phyloP scores from a whole-genome alignment of 352 stramenopile genomes.

The Phytophthora sansomeana region DNA sequence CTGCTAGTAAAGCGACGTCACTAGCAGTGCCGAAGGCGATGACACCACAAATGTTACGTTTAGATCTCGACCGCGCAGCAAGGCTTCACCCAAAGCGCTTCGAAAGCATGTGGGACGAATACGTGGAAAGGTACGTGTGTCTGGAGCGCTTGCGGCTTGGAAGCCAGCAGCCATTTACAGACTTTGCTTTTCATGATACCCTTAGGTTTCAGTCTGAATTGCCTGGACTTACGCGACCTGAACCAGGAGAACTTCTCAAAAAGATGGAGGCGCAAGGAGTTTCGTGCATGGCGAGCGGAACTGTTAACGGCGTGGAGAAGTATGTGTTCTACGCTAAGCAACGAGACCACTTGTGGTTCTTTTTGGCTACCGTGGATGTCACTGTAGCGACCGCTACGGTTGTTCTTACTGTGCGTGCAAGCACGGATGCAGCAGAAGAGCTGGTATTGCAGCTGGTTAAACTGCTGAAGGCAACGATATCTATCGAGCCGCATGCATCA shows the following conservation, averaged over 20 bases:
- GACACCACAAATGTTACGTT: conserved; percentile 9
- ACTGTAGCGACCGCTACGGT: conserved; percentile 46
- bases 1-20: conserved; percentile 17
- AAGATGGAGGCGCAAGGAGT: conserved; percentile 57
- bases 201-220: conserved; percentile 46
- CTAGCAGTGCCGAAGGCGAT: conserved; percentile 21
- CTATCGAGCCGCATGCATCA: conserved; percentile 5
- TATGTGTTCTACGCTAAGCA: conserved; percentile 84
- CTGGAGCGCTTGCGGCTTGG: too few relatives aligned
- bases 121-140: conserved; percentile 68
- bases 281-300: conserved; percentile 79
- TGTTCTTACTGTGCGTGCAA: conserved; percentile 54
- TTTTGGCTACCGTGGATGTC: conserved; percentile 64
- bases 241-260: conserved; percentile 43
- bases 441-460: conserved; percentile 58
- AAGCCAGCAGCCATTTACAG: neutral
- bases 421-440: conserved; percentile 52
- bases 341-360: conserved; percentile 50
- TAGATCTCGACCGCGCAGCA: conserved; percentile 54
- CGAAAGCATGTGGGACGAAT: conserved; percentile 84
- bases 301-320: conserved; percentile 72
- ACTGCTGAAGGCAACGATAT: conserved; percentile 36
- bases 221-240: conserved; percentile 21
- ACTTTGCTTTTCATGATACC: neutral
- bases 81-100: conserved; percentile 72